A percentile compares a stretch with the other conserved stretches of the same genome.
phyloP scores from a whole-genome alignment of 2,329 filamentous ascomycete genomes.

The Colletotrichum eleusines region DNA sequence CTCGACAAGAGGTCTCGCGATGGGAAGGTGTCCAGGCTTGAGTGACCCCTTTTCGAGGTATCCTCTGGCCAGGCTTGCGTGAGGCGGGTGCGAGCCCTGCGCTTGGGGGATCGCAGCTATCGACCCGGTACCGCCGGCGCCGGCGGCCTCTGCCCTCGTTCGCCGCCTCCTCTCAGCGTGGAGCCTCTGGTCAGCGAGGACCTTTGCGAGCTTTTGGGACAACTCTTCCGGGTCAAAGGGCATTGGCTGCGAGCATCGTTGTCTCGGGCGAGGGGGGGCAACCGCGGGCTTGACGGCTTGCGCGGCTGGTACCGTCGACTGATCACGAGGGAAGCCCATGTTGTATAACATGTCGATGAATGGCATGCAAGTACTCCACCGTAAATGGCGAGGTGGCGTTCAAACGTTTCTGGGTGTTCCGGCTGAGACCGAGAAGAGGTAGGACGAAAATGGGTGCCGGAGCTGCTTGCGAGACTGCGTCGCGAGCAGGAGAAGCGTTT shows the following conservation, averaged over 20 bases:
- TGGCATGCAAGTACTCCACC: slow-evolving; percentile 17
- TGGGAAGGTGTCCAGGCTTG: slow-evolving; percentile 20
- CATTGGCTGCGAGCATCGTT: slow-evolving; percentile 43
- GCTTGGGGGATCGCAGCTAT: slow-evolving; percentile 2
- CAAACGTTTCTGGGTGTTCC: neutral
- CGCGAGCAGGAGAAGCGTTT: neutral
- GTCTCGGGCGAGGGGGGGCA: slow-evolving; percentile 31
- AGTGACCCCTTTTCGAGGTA: slow-evolving; percentile 27
- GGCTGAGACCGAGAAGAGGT: neutral
- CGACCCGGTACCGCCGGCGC: slow-evolving; percentile 5
- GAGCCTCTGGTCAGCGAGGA: slow-evolving; percentile 64
- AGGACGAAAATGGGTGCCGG: neutral
- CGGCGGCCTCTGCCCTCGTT: slow-evolving; percentile 46
- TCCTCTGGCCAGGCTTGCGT: slow-evolving; percentile 25
- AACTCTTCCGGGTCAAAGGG: slow-evolving; percentile 68
- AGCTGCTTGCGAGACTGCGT: neutral
- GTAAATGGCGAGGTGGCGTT: neutral
- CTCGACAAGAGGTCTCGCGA: slow-evolving; percentile 1
- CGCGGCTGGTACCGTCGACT: slow-evolving; percentile 23
- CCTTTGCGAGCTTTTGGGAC: slow-evolving; percentile 62
- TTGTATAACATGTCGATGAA: slow-evolving; percentile 44
- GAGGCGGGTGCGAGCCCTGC: slow-evolving; percentile 10
- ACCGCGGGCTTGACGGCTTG: slow-evolving; percentile 25
- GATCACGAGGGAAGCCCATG: slow-evolving; percentile 46
- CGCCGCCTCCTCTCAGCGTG: slow-evolving; percentile 52